Percentiles rank a stretch among this genome's conserved stretches.
Conservation (phyloP, 495 filamentous ascomycete genomes). For the Tuber borchii region DNA sequence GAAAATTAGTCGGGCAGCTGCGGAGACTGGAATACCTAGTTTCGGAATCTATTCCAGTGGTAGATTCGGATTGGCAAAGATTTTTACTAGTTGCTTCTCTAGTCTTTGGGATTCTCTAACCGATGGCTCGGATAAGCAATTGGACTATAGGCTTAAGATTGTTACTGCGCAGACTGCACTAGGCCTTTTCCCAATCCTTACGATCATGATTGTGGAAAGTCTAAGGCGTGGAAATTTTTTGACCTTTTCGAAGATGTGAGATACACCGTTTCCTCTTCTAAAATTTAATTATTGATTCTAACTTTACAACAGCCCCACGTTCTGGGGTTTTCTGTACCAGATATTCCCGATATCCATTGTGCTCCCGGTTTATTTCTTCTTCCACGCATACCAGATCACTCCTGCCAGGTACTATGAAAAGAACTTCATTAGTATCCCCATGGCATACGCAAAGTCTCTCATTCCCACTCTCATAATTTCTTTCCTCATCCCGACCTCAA, state of each 20-base stretch:
- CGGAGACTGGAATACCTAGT: not conserved
- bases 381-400: constrained; percentile 40
- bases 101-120: not conserved
- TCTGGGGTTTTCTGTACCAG: constrained; percentile 43
- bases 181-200: constrained; percentile 37
- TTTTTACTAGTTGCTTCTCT: constrained; percentile 3
- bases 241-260: constrained; percentile 41
- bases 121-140: not conserved
- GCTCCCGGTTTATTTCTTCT: constrained; percentile 45
- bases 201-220: constrained; percentile 42
- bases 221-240: constrained; percentile 35
- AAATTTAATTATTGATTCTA: not conserved
- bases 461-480: constrained; percentile 41
- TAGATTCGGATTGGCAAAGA: constrained; percentile 2
- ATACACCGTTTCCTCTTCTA: not conserved
- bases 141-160: constrained; percentile 4
- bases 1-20: not conserved
- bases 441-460: constrained; percentile 40
- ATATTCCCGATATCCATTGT: constrained; percentile 42
- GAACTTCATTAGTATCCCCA: constrained; percentile 39
- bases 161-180: constrained; percentile 38
- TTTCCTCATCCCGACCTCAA: constrained; percentile 43
- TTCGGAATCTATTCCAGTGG: constrained; percentile 7
- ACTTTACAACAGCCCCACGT: constrained; percentile 27
- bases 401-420: constrained; percentile 30